Conservation (phyloP, 768 basidiomycete species). For the Trametes gibbosa region DNA sequence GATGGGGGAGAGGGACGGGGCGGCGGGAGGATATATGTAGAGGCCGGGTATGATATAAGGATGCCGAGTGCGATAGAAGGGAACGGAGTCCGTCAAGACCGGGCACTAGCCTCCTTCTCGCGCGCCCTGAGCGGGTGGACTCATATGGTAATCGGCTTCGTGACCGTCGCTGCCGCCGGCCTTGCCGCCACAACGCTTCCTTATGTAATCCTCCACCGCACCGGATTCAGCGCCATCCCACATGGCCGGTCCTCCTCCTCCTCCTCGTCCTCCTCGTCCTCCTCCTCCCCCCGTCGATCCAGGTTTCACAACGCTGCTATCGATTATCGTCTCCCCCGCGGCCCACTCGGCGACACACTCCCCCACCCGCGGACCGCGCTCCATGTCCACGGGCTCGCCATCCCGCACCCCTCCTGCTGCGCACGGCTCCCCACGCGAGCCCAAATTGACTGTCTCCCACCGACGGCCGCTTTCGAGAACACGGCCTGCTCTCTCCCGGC, state of each 20-base stretch:
- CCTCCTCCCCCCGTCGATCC: not conserved
- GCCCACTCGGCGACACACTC: too few relatives aligned
- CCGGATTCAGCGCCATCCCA: conserved; percentile 10
- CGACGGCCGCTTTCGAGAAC: conserved; percentile 7
- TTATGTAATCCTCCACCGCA: conserved; percentile 19
- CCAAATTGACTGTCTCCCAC: conserved; percentile 12
- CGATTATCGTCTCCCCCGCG: too few relatives aligned
- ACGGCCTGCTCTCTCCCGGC: conserved; percentile 1
- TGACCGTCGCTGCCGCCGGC: conserved; percentile 13
- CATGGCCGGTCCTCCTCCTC: conserved; percentile 1
- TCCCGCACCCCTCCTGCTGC: not conserved
- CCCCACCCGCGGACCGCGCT: too few relatives aligned
- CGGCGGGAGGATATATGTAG: conserved; percentile 8
- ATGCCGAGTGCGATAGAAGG: conserved; percentile 9
- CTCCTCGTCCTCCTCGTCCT: conserved; percentile 2
- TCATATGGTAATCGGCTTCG: conserved; percentile 10
- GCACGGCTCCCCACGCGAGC: conserved; percentile 5
- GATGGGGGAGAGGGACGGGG: not conserved
- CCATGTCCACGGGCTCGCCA: too few relatives aligned
- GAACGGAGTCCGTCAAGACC: conserved; percentile 15
- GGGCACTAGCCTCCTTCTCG: conserved; percentile 11
- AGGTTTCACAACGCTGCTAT: too few relatives aligned
- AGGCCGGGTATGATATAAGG: conserved; percentile 3
- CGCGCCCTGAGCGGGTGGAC: conserved; percentile 6
- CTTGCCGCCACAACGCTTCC: conserved; percentile 19